These are phyloP conservation scores for Podaxis sp. DNA, from an alignment of 768 basidiomycete genomes.

Conservation along the genomic window DNA sequence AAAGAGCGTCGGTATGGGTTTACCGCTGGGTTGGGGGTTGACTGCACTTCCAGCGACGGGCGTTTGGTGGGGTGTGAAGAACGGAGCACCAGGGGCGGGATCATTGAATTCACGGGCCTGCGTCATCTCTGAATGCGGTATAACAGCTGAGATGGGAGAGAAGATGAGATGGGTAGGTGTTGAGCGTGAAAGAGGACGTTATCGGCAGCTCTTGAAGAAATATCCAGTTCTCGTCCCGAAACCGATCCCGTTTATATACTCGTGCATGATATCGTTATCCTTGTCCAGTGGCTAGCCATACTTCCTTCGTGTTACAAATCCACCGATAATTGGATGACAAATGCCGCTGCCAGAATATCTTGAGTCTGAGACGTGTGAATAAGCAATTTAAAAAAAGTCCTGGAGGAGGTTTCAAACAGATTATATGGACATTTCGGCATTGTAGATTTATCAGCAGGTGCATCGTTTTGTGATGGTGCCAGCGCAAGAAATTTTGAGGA, in stretches of 20 bases:
- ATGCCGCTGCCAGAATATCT: background rate
- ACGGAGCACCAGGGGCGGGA: conserved; percentile 40
- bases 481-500: background rate
- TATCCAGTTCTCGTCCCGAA: background rate
- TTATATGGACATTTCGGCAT: background rate
- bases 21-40: conserved; percentile 38
- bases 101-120: conserved; percentile 25
- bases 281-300: background rate
- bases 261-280: background rate
- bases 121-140: background rate
- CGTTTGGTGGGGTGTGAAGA: conserved; percentile 45
- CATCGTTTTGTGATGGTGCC: background rate
- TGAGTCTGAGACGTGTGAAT: background rate
- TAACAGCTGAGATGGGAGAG: background rate
- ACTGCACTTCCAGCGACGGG: conserved; percentile 44
- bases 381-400: background rate
- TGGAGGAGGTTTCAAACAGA: background rate
- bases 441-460: background rate
- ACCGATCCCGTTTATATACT: background rate
- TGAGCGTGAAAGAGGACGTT: background rate
- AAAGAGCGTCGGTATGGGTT: conserved; percentile 38
- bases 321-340: background rate
- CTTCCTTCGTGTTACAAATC: background rate
- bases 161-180: background rate
- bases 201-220: background rate